These are phyloP conservation scores for Saccharomycopsis sp. DNA, from an alignment of 805 yeast species.

Conservation along the genomic window DNA sequence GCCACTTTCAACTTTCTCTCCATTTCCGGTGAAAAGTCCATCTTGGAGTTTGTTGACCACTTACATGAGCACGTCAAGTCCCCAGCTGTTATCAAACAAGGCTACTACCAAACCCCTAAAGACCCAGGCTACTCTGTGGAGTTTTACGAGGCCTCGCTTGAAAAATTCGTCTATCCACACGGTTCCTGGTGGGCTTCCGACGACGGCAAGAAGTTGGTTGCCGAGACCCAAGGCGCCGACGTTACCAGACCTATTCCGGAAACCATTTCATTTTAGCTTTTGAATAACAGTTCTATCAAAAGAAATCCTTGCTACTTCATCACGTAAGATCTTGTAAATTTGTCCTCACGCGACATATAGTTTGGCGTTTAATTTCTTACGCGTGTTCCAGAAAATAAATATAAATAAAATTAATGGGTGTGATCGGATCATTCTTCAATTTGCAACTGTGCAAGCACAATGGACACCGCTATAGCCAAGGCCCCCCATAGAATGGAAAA, in stretches of 20 bases:
- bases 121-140: conserved; percentile 30
- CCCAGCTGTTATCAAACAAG: conserved; percentile 26
- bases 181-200: conserved; percentile 28
- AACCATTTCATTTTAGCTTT: conserved; percentile 4
- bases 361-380: no score
- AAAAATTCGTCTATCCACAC: conserved; percentile 25
- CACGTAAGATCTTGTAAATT: no score
- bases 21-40: conserved; percentile 27
- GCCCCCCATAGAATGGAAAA: no score
- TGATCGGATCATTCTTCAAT: no score
- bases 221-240: conserved; percentile 15
- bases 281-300: no score
- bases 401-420: no score
- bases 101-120: conserved; percentile 27
- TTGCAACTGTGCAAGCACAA: no score
- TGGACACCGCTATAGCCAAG: no score
- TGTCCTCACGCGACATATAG: no score
- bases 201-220: conserved; percentile 20
- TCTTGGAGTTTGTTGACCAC: conserved; percentile 28
- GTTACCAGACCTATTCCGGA: conserved; percentile 13
- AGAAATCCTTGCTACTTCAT: no score
- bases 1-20: conserved; percentile 28
- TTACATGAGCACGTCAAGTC: conserved; percentile 26
- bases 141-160: conserved; percentile 24
- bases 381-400: no score